Evolutionary conservation across 257 asterid genomes (phyloP), one percentile per base, ranked within the genome.

Genomic region (Solanum virginianum): DNA sequence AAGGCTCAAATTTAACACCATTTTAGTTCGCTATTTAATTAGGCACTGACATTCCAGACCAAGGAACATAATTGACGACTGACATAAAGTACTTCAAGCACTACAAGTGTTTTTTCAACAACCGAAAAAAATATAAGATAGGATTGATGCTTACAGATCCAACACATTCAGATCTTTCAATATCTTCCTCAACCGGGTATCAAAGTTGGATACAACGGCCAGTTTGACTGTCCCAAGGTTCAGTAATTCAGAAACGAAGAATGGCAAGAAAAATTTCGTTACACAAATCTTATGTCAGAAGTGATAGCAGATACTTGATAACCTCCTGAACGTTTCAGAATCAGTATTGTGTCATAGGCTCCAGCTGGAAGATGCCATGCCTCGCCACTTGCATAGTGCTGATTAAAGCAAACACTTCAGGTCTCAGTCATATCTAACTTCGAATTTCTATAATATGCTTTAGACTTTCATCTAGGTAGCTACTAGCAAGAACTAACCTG

Each of bases 171-270:
- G 95, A 83, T 94, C 98, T 88, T 90, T 91, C 88, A 96, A 89
- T 49, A 96, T 90, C 89, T 91, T 95, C 91, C 97, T 95, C 92
- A 95, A 88, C 81, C 99, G 98, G 79, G 95, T 93, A 91, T 97
- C 99, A 16, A 95, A 97, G 88, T 97, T 97, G 86, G 99, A 97
- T 26, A 95, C 99, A 51, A 97, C 97, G 39, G 99, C 98, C 85
- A 97, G 90, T 90, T 93, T 97, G 89, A 97, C 99, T 94, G 97
- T 88, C 83, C 51, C 84, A 87, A 65, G 15, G 62, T 80, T 72
- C 79, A 71, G 77, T 63, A 84, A 68, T 80, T 83, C 85, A 86
- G 74, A 89, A 80, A 86, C 84, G 55, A 84, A 16, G 49, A 29
- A 39, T 24, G 79, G n/a, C 72, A 59, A 81, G 47, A 77, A 10